Evolutionary conservation across 1,139 yeast genomes (phyloP).

Genomic region (Protomyces macrosporus): DNA sequence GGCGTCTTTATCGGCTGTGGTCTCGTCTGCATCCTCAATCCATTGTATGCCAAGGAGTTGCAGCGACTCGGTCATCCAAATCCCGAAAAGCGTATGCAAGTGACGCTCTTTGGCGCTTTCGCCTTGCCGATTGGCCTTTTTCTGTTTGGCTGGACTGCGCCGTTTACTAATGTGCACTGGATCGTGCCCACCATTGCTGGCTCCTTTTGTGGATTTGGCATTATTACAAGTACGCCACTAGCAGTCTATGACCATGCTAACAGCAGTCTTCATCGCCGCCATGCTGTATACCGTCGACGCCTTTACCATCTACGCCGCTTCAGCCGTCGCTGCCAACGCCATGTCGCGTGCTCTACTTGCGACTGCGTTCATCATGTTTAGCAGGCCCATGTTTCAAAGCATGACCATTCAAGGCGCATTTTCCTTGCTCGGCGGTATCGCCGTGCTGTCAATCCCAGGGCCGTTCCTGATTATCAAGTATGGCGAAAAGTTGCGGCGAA

Average conservation of each 20-base stretch:
- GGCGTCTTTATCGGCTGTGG: constrained; percentile 45
- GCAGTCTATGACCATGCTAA: constrained; percentile 47
- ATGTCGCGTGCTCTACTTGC: constrained; percentile 56
- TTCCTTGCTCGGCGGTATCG: constrained; percentile 2
- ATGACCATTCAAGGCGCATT: constrained; percentile 7
- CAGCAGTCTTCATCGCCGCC: constrained; percentile 40
- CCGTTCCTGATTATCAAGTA: constrained; percentile 11
- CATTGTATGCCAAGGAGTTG: constrained; percentile 45
- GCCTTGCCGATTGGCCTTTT: constrained; percentile 29
- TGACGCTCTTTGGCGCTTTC: constrained; percentile 8
- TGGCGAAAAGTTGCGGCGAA: constrained; percentile 16
- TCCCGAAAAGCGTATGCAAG: constrained; percentile 12
- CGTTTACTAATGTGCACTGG: constrained; percentile 29
- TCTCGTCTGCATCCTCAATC: constrained; percentile 40
- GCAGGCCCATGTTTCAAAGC: constrained; percentile 7
- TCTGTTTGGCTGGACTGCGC: constrained; percentile 32
- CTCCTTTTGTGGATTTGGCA: constrained; percentile 29
- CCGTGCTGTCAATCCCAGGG: constrained; percentile 3
- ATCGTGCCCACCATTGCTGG: constrained; percentile 31
- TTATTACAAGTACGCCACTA: constrained; percentile 28
- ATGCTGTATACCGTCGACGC: constrained; percentile 52
- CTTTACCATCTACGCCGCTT: constrained; percentile 53
- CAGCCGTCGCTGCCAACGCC: constrained; percentile 66
- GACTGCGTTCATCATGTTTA: constrained; percentile 49
- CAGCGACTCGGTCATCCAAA: constrained; percentile 40